A percentile compares a stretch with the other conserved stretches of the same genome.
These are phyloP conservation scores for Scytalidium lignicola DNA, from an alignment of 2,329 filamentous ascomycete species.

Conservation along the genomic window DNA sequence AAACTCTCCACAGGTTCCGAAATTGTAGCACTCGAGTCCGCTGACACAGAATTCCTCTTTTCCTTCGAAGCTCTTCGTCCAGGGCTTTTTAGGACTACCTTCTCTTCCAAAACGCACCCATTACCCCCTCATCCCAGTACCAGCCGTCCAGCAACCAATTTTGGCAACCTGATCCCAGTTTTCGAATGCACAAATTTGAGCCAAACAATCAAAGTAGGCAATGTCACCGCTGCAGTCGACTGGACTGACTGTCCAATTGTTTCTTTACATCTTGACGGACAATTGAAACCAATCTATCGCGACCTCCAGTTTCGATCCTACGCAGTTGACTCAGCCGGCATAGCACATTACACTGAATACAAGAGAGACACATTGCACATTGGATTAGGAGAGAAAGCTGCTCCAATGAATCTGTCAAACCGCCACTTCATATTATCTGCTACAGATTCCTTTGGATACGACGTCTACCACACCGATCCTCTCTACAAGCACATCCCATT, in stretches of 20 bases:
- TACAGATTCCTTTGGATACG: constrained; percentile 70
- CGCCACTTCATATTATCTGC: constrained; percentile 62
- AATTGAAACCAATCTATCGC: constrained; percentile 48
- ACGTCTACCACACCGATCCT: constrained; percentile 65
- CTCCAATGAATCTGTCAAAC: constrained; percentile 66
- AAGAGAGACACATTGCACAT: constrained; percentile 60
- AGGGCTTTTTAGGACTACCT: constrained; percentile 64
- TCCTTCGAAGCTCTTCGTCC: constrained; percentile 56
- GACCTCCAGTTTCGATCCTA: constrained; percentile 65
- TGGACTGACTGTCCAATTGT: constrained; percentile 56
- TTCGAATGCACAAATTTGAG: constrained; percentile 29
- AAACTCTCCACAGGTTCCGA: not conserved
- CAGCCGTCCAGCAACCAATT: constrained; percentile 32
- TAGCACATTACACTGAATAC: constrained; percentile 61
- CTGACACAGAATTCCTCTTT: constrained; percentile 43
- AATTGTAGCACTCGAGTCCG: constrained; percentile 16
- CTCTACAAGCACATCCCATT: constrained; percentile 73
- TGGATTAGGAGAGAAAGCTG: constrained; percentile 67
- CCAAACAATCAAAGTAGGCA: constrained; percentile 40
- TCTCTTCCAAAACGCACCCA: constrained; percentile 56
- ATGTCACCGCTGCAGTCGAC: constrained; percentile 50
- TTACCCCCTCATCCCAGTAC: constrained; percentile 62
- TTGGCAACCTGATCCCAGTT: constrained; percentile 10
- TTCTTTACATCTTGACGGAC: constrained; percentile 45
- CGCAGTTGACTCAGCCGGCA: constrained; percentile 52